Percentiles rank a stretch among this genome's conserved stretches.
Conservation (phyloP, 2,329 filamentous ascomycete genomes). For the Dryadomyces quercivorus region DNA sequence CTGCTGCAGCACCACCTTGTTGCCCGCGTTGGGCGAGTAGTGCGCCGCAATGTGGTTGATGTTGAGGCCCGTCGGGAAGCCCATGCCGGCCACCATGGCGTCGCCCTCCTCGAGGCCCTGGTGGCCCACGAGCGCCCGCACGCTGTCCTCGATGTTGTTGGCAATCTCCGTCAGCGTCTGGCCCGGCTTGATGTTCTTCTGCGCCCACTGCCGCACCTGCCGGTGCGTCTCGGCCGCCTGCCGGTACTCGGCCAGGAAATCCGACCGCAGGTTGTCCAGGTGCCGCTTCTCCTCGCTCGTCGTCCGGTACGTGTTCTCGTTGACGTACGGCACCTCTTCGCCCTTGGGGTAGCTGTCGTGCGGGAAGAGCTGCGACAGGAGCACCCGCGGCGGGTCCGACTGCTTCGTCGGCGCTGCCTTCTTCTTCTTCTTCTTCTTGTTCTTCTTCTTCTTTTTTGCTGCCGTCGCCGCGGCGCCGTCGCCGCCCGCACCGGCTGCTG, state of each 20-base stretch:
- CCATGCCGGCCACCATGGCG: constrained; percentile 63
- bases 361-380: constrained; percentile 62
- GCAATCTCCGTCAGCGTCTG: constrained; percentile 67
- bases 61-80: constrained; percentile 71
- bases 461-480: constrained; percentile 23
- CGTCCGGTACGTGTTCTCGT: constrained; percentile 68
- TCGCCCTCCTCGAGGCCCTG: constrained; percentile 66
- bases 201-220: constrained; percentile 70
- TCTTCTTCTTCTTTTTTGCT: constrained; percentile 32
- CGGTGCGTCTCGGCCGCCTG: constrained; percentile 69
- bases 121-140: constrained; percentile 63
- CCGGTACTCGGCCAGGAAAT: constrained; percentile 67
- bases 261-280: constrained; percentile 66
- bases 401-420: constrained; percentile 64
- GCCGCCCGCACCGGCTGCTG: constrained; percentile 9
- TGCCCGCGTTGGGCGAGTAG: constrained; percentile 73
- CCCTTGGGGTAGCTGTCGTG: constrained; percentile 62
- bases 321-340: constrained; percentile 63
- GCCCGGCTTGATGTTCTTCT: constrained; percentile 68
- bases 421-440: constrained; percentile 65
- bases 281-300: constrained; percentile 78
- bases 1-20: constrained; percentile 60
- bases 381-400: constrained; percentile 64
- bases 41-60: constrained; percentile 76
- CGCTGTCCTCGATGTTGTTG: constrained; percentile 69